These are phyloP conservation scores for Globisporangium nodosum DNA, from an alignment of 352 stramenopile genomes.

Conservation along the genomic window DNA sequence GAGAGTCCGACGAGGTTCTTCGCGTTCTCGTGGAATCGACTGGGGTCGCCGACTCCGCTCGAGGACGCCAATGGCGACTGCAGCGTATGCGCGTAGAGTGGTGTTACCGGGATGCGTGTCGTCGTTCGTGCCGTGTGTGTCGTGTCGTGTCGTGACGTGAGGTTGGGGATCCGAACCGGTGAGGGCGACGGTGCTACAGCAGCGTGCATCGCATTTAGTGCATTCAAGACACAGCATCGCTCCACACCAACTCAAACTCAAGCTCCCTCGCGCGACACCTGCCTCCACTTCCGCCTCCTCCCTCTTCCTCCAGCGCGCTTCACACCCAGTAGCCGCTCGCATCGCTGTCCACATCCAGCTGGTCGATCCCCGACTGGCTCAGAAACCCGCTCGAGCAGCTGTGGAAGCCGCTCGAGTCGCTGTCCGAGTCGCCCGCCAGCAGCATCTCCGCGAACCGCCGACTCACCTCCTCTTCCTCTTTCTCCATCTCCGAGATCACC, in stretches of 20 bases:
- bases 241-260: background rate
- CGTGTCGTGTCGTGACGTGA: background rate
- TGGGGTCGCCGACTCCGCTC: background rate
- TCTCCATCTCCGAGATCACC: conserved; percentile 32
- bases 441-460: conserved; percentile 21
- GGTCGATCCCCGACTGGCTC: conserved; percentile 34
- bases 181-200: background rate
- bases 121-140: background rate
- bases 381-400: conserved; percentile 44
- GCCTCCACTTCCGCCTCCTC: background rate
- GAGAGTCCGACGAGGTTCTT: conserved; percentile 11
- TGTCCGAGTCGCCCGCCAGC: conserved; percentile 13
- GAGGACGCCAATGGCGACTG: background rate
- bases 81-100: background rate
- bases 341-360: conserved; percentile 24
- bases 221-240: conserved; percentile 4
- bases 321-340: conserved; percentile 19
- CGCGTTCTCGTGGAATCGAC: conserved; percentile 4
- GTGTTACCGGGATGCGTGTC: background rate
- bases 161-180: background rate
- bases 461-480: conserved; percentile 39
- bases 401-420: conserved; percentile 51
- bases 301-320: background rate
- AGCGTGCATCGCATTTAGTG: background rate
- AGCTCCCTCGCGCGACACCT: background rate